Base-by-base conservation (phyloP, 2,329 filamentous ascomycete genomes). In the Tolypocladium sp. region DNA sequence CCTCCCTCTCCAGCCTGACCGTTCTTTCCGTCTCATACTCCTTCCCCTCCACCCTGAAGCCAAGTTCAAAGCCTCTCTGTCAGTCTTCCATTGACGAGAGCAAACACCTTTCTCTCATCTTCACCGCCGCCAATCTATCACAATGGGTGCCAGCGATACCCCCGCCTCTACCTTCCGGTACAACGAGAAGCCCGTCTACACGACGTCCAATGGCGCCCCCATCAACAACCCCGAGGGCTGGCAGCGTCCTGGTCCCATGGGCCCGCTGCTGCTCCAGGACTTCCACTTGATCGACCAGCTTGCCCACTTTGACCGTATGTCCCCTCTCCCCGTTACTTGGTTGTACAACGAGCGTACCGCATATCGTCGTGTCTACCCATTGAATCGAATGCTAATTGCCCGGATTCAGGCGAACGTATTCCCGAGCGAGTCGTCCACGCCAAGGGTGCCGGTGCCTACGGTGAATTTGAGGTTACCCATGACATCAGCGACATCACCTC, bases 211-310 rank as follows among this genome's bases (percentile, higher is more conserved):
- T 76, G 83, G 82, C 66, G 79, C 77, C 49, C 82, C 83, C 62
- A 76, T 85, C 59, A 76, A 79, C 61, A 77, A 82, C 64, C 80
- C 82, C 42, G 62, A 67, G 61, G 69, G 63, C 52, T 73, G 69
- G 68, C 82, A 85, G 69, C 77, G 84, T 59, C 71, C 82, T 40
- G 84, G 83, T 55, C 61, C 67, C 49, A 81, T 81, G 64, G 83
- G 84, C 1, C 84, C 84, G 63, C 75, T 87, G 44, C 74, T 86
- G 61, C 79, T 88, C 27, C 84, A 87, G 66, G 84, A 87, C 68
- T 86, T 86, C 68, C 84, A 87, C 68, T 71, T 88, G 69, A 83
- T 88, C 64, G 85, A 86, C 63, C 71, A 85, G 40, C 77, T 88
- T 54, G 79, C 78, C 22, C 75, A 81, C 69, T 80, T 82, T 68